Base-by-base conservation (phyloP, 208 protist species). In the Trypanosoma brucei region DNA sequence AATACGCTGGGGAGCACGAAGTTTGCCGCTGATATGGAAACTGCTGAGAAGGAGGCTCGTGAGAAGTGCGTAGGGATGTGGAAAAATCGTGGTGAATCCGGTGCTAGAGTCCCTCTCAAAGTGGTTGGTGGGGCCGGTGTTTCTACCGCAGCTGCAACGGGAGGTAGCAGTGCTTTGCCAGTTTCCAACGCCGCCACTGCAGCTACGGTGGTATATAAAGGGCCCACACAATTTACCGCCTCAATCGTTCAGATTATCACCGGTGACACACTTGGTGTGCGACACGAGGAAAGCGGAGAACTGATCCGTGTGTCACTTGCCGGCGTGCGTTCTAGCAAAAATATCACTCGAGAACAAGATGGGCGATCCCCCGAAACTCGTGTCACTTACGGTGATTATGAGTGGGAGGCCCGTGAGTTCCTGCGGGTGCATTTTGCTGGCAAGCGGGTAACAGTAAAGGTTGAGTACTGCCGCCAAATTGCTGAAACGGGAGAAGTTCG, bases 321-420 rank as follows among this genome's bases (percentile, higher is more conserved):
- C 40, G 88, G 86, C 50, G 76, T 96, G 51, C 83, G 86, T 42
- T 77, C 65, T 34, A 92, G 86, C 65, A 91, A 92, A 60, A 89
- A 89, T 71, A 78, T 94, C 13, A 75, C 68, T 30, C 87, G 91
- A 35, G 83, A 92, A 55, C 80, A 88, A 57, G 85, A 91, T 55
- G 86, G 86, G 51, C 77, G 84, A 61, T 65, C 81, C 6, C 79
- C 85, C 48, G 91, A 96, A 62, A 81, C 82, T 7, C 85, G 82
- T 60, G 79, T 94, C 35, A 91, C 73, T 42, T 96, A 96, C 78
- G 75, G 77, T 59, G 83, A 93, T 63, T 94, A 87, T 72, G 69
- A 90, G 34, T 96, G 86, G 87, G 87, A 94, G 73, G 85, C 86
- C 40, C 74, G 80, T 50, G 92, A 96, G 62, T 89, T 93, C 56